Conservation (phyloP, 2,329 filamentous ascomycete species). For the Venturia oleaginea region DNA sequence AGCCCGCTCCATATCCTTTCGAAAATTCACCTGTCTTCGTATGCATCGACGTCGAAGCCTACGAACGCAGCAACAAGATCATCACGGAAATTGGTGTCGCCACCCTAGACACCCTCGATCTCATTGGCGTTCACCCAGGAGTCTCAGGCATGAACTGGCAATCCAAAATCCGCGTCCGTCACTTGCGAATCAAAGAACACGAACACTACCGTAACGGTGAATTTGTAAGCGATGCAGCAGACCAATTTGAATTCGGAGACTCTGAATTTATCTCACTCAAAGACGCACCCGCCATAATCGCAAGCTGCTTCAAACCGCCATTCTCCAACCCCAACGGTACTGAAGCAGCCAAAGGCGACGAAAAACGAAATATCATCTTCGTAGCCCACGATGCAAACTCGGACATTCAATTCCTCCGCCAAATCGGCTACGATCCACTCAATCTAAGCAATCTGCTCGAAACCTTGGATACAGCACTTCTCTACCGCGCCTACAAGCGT, state of each 20-base stretch:
- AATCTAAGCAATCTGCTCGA: constrained; percentile 50
- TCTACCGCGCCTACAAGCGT: constrained; percentile 57
- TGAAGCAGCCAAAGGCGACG: constrained; percentile 15
- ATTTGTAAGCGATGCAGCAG: constrained; percentile 65
- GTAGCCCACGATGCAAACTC: constrained; percentile 64
- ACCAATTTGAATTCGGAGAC: constrained; percentile 61
- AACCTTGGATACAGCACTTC: constrained; percentile 59
- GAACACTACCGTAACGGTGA: constrained; percentile 54
- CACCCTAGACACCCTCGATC: constrained; percentile 61
- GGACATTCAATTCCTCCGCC: constrained; percentile 61
- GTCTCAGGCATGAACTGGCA: constrained; percentile 57
- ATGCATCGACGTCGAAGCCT: constrained; percentile 73
- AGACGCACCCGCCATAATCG: constrained; percentile 39
- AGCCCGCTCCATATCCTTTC: constrained; percentile 37
- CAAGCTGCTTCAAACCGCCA: constrained; percentile 39
- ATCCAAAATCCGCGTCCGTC: constrained; percentile 55
- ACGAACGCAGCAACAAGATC: constrained; percentile 54
- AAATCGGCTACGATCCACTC: constrained; percentile 54
- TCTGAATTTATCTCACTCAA: constrained; percentile 46
- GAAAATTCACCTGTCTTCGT: constrained; percentile 60
- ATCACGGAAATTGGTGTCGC: constrained; percentile 85
- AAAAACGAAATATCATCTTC: constrained; percentile 56
- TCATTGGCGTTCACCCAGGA: constrained; percentile 51
- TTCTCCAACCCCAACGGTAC: background rate
- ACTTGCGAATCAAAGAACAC: constrained; percentile 69